phyloP scores from a whole-genome alignment of 148 eudicot genomes.

The Salicornia ramosissima region DNA sequence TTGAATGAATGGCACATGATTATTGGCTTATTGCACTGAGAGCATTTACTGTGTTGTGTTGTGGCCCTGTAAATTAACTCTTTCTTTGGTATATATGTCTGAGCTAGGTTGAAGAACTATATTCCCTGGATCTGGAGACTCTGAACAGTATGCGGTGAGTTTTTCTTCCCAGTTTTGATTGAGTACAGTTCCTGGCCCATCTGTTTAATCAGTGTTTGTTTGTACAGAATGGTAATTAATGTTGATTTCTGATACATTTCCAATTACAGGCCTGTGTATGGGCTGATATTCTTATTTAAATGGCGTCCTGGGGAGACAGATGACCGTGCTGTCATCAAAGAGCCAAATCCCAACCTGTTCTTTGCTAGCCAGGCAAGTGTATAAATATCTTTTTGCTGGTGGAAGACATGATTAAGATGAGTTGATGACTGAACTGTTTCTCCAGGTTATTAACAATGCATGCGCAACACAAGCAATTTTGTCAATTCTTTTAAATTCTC shows the following conservation, averaged over 20 bases:
- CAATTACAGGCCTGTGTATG: constrained; percentile 79
- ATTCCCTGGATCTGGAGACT: constrained; percentile 91
- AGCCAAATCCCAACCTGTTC: constrained; percentile 91
- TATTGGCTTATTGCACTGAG: neutral
- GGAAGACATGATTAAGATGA: neutral
- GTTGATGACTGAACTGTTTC: neutral
- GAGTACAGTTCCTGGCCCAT: neutral
- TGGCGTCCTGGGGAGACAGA: constrained; percentile 97
- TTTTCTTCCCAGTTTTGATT: constrained; percentile 8
- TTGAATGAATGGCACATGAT: neutral
- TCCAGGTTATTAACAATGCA: constrained; percentile 93
- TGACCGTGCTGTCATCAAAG: constrained; percentile 72
- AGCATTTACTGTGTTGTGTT: neutral
- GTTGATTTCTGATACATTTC: neutral
- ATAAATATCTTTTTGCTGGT: neutral
- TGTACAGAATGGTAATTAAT: neutral
- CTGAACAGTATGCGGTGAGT: constrained; percentile 64
- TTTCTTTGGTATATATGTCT: constrained; percentile 20
- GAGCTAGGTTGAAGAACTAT: constrained; percentile 95
- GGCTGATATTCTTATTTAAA: constrained; percentile 89
- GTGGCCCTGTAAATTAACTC: neutral
- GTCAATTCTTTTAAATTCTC: constrained; percentile 87
- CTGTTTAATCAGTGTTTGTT: neutral
- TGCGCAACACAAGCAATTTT: constrained; percentile 99
- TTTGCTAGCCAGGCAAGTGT: constrained; percentile 90